Conservation (phyloP, 2,329 filamentous ascomycete genomes). For the Alternaria atra region DNA sequence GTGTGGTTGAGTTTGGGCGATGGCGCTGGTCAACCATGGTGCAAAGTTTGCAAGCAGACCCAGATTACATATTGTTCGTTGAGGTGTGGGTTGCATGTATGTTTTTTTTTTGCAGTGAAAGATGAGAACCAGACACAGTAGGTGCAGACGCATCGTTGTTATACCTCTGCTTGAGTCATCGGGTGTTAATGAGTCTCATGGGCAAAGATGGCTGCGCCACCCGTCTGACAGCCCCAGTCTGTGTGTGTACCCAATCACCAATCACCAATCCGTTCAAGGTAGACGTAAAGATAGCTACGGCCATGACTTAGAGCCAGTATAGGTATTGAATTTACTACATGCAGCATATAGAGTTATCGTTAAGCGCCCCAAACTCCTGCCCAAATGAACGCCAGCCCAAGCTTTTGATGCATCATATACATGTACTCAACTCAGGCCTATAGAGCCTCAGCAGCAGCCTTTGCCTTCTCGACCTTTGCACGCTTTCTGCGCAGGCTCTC, state of each 20-base stretch:
- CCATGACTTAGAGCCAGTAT: not conserved
- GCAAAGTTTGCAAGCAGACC: not conserved
- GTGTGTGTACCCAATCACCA: not conserved
- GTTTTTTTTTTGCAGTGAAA: not conserved
- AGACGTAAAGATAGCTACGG: not conserved
- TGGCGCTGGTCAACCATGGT: not conserved
- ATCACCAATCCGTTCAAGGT: not conserved
- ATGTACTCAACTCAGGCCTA: conserved; percentile 8
- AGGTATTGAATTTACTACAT: conserved; percentile 10
- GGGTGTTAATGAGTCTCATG: not conserved
- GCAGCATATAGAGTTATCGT: conserved; percentile 11
- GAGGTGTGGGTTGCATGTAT: not conserved
- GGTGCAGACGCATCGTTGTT: not conserved
- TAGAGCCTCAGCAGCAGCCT: conserved; percentile 43
- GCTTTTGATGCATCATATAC: conserved; percentile 22
- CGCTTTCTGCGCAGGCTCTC: conserved; percentile 88
- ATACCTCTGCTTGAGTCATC: conserved; percentile 10
- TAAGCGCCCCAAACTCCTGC: conserved; percentile 21
- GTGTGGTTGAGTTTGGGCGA: not conserved
- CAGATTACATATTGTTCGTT: not conserved
- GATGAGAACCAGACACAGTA: too few relatives aligned
- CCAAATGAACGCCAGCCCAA: conserved; percentile 24
- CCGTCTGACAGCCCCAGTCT: conserved; percentile 3
- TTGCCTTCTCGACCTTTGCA: conserved; percentile 79
- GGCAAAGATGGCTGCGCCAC: not conserved